phyloP scores from a whole-genome alignment of 371 early-diverging fungal species.

The Mortierella sp. region DNA sequence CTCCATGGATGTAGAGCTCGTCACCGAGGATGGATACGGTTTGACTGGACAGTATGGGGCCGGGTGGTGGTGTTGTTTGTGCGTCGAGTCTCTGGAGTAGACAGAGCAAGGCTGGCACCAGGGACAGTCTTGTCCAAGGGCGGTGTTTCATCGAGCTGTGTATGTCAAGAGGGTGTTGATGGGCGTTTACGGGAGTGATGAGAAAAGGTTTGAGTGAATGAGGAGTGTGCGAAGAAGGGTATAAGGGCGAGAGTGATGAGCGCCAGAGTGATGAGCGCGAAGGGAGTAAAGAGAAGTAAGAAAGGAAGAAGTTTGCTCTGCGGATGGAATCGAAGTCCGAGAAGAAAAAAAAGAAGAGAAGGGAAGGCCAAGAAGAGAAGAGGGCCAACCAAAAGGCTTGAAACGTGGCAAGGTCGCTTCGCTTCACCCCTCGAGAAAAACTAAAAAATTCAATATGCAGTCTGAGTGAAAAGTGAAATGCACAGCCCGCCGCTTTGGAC shows the following conservation, averaged over 20 bases:
- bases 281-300: background rate
- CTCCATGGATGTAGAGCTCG: conserved; percentile 55
- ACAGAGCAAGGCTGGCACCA: conserved; percentile 19
- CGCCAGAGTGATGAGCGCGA: too few species aligned
- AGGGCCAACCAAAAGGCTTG: too few species aligned
- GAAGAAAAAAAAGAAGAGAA: background rate
- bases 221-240: background rate
- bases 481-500: too few species aligned
- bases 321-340: background rate
- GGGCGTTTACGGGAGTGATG: background rate
- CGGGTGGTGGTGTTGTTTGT: conserved; percentile 27
- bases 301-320: background rate
- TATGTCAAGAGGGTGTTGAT: background rate
- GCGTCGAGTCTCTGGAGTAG: conserved; percentile 34
- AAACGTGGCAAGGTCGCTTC: background rate
- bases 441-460: too few species aligned
- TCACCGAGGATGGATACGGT: conserved; percentile 51
- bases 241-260: background rate
- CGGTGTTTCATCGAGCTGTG: conserved; percentile 18
- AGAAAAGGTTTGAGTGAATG: background rate
- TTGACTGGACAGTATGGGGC: conserved; percentile 39
- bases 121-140: conserved; percentile 22
- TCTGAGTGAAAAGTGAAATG: too few species aligned
- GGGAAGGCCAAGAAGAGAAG: too few species aligned
- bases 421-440: too few species aligned